Base-by-base conservation (phyloP, 2,329 filamentous ascomycete species). In the Epichloe amarillans region DNA sequence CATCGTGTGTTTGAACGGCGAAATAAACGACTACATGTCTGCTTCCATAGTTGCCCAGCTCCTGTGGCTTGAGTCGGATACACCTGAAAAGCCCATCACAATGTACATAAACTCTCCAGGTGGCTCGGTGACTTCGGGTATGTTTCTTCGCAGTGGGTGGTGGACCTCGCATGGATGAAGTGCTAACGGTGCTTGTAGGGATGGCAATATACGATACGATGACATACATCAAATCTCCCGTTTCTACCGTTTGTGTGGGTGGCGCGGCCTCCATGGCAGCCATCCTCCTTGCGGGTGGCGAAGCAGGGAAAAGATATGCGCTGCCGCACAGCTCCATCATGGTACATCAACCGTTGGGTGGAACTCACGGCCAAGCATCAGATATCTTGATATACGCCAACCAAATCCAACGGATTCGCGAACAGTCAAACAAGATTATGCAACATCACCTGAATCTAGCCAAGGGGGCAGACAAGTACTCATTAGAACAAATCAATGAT, bases 31-130 rank as follows among this genome's bases (percentile, higher is more conserved):
- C 64, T 84, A 80, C 41, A 82, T 93, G 58, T 95, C 89, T 38
- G 91, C 93, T n/a, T 87, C 86, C 41, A 88, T 97, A 56, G 91
- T 97, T 30, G 88, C 93, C 1, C 94, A 98, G 66, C 82, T 98
- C 21, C 84, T 98, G 56, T 98, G 90, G 79, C 88, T 98, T 67
- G 94, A 98, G 75, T 93, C 91, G 61, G 93, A 98, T 64, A 88
- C 88, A 62, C 90, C 91, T 3, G 82, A 94, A 51, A 96, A 95
- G 66, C 86, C 89, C 12, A 97, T 98, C 57, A 93, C 87, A 49
- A 86, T 98, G 66, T 98, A 98, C 69, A 98, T 98, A 67, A 95
- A 98, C 72, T 95, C 88, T 0, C 91, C 91, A 0, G 93, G 93
- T 47, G 93, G 93, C 51, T 91, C 86, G 41, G 90, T 98, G 54